Percentiles rank a stretch among this genome's conserved stretches.
Conservation (phyloP, 208 protist species). For the Leptomonas seymouri region DNA sequence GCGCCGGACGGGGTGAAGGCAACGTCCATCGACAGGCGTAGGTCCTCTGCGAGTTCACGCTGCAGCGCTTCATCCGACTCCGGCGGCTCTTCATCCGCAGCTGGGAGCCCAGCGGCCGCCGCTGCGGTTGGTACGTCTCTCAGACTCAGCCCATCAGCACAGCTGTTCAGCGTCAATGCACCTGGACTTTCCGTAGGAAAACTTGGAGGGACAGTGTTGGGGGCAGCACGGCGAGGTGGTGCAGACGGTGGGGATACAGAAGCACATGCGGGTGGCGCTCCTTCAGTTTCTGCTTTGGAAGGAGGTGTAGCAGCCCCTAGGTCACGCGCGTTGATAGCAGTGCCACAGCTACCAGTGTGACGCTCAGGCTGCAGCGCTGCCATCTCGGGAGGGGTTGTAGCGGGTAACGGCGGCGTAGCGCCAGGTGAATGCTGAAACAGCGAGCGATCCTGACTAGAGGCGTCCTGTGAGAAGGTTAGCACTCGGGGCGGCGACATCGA, state of each 20-base stretch:
- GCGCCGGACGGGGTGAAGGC: constrained; percentile 48
- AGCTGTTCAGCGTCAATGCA: too few relatives aligned
- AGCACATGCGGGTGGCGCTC: too few relatives aligned
- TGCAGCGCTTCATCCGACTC: constrained; percentile 39
- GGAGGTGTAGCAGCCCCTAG: too few relatives aligned
- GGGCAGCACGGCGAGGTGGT: too few relatives aligned
- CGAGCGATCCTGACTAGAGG: background rate
- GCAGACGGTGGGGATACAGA: too few relatives aligned
- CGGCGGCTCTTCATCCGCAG: constrained; percentile 7
- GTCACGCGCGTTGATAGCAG: background rate
- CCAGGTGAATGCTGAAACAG: constrained; percentile 8
- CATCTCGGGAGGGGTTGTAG: background rate
- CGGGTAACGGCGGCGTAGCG: constrained; percentile 3
- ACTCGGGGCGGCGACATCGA: background rate
- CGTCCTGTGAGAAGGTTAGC: constrained; percentile 1
- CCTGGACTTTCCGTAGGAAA: too few relatives aligned
- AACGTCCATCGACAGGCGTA: constrained; percentile 73
- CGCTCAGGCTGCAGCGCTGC: background rate
- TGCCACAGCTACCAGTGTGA: background rate
- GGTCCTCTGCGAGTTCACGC: constrained; percentile 60
- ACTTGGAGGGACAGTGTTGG: too few relatives aligned
- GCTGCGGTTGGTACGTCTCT: background rate
- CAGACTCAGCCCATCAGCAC: background rate
- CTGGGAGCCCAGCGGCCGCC: background rate
- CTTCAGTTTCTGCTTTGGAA: too few relatives aligned